These are phyloP conservation scores for Eutrema yunnanense DNA, from an alignment of 345 rosid species.

Conservation along the genomic window DNA sequence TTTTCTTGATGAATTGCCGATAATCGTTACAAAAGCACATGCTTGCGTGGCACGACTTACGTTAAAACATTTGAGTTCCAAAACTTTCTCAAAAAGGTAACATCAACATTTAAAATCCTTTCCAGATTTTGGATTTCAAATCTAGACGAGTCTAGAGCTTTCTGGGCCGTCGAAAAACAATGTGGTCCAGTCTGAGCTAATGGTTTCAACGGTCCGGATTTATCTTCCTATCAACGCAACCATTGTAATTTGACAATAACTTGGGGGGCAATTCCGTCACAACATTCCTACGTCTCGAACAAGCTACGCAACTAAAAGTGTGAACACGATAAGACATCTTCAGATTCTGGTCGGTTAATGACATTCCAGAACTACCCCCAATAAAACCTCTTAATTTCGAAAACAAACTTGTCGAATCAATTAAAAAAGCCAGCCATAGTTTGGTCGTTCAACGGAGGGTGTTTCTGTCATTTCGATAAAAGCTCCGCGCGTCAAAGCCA, in stretches of 20 bases:
- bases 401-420: background rate
- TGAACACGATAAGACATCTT: constrained; percentile 13
- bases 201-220: constrained; percentile 18
- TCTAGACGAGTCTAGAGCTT: constrained; percentile 17
- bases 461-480: constrained; percentile 3
- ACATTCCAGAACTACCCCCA: constrained; percentile 21
- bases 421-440: constrained; percentile 18
- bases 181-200: background rate
- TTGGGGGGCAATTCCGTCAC: constrained; percentile 6
- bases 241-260: background rate
- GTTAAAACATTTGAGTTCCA: background rate
- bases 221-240: background rate
- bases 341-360: background rate
- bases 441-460: constrained; percentile 14
- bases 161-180: constrained; percentile 11
- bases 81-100: background rate
- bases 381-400: background rate
- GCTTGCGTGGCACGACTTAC: constrained; percentile 7
- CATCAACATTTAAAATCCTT: background rate
- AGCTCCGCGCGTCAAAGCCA: constrained; percentile 30
- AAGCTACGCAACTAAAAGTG: constrained; percentile 17
- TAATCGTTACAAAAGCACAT: background rate
- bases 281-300: background rate
- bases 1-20: background rate
- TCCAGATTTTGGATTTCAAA: background rate